phyloP scores from a whole-genome alignment of 805 yeast genomes.

The Sungouiella thailandica region DNA sequence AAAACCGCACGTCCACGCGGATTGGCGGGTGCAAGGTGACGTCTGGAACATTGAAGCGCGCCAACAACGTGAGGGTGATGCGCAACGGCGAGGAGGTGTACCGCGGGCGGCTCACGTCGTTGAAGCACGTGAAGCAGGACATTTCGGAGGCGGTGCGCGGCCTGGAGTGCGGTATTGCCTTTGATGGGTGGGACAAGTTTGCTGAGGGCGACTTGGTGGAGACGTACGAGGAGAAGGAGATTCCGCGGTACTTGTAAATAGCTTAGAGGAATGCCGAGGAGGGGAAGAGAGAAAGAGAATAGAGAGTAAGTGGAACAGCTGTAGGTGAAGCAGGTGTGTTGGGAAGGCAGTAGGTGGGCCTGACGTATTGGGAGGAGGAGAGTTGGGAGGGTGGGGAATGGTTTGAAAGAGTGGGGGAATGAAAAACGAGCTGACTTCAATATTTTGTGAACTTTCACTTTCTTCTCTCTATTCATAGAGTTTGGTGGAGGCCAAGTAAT shows the following conservation, averaged over 20 bases:
- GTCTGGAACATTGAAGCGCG: slow-evolving; percentile 61
- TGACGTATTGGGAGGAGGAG: too few species aligned
- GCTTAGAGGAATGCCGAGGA: neutral
- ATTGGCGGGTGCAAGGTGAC: slow-evolving; percentile 87
- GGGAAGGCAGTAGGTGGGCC: too few species aligned
- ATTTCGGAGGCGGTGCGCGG: slow-evolving; percentile 76
- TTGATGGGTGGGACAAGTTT: slow-evolving; percentile 63
- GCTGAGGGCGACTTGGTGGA: slow-evolving; percentile 73
- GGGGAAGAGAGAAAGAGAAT: neutral
- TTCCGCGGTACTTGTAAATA: slow-evolving; percentile 30
- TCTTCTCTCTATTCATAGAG: too few species aligned
- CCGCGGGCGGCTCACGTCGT: slow-evolving; percentile 61
- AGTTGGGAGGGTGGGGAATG: too few species aligned
- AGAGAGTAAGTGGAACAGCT: too few species aligned
- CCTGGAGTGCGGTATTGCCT: slow-evolving; percentile 82
- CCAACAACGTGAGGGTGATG: slow-evolving; percentile 52
- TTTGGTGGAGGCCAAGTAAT: too few species aligned
- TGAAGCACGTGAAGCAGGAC: slow-evolving; percentile 81
- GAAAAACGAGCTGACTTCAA: too few species aligned
- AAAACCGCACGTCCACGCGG: slow-evolving; percentile 46
- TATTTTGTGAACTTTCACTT: too few species aligned
- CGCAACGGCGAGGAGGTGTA: slow-evolving; percentile 45
- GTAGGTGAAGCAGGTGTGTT: too few species aligned
- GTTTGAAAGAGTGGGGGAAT: too few species aligned
- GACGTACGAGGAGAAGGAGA: slow-evolving; percentile 59